Percentiles rank a stretch among this genome's conserved stretches.
These are phyloP conservation scores for Trichosporon inkin DNA, from an alignment of 1,284 basidiomycete genomes.

Conservation along the genomic window DNA sequence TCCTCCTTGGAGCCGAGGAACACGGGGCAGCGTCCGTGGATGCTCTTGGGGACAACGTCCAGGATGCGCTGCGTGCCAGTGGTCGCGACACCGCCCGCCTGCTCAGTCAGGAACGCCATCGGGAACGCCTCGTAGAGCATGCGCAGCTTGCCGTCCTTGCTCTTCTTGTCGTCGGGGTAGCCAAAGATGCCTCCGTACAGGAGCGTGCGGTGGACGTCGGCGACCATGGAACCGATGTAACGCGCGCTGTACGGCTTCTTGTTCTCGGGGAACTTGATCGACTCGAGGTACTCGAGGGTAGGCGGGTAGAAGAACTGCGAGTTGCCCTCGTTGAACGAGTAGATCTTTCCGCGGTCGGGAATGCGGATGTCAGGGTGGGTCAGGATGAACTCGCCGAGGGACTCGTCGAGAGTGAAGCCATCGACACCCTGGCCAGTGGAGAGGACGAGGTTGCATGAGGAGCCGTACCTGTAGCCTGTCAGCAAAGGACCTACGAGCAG, in stretches of 20 bases:
- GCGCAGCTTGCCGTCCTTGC: constrained; percentile 85
- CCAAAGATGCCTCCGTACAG: constrained; percentile 99
- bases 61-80: constrained; percentile 89
- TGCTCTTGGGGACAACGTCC: constrained; percentile 80
- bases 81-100: constrained; percentile 94
- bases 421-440: constrained; percentile 95
- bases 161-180: constrained; percentile 98
- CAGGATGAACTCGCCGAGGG: constrained; percentile 96
- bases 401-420: constrained; percentile 94
- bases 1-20: constrained; percentile 95
- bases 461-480: constrained; percentile 73
- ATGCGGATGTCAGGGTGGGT: constrained; percentile 97
- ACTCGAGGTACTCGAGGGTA: constrained; percentile 81
- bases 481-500: neutral
- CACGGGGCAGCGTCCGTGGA: constrained; percentile 90
- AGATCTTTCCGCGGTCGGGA: constrained; percentile 93
- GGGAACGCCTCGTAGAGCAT: constrained; percentile 98
- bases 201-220: constrained; percentile 73
- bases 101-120: constrained; percentile 93
- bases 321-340: constrained; percentile 99
- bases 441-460: constrained; percentile 94
- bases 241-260: constrained; percentile 81
- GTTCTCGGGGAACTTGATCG: constrained; percentile 80
- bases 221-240: constrained; percentile 98
- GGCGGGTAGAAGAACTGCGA: constrained; percentile 88